Evolutionary conservation across 441 rosid species (phyloP), one percentile per base, ranked within the genome.

Genomic region (Populus tomentosa): DNA sequence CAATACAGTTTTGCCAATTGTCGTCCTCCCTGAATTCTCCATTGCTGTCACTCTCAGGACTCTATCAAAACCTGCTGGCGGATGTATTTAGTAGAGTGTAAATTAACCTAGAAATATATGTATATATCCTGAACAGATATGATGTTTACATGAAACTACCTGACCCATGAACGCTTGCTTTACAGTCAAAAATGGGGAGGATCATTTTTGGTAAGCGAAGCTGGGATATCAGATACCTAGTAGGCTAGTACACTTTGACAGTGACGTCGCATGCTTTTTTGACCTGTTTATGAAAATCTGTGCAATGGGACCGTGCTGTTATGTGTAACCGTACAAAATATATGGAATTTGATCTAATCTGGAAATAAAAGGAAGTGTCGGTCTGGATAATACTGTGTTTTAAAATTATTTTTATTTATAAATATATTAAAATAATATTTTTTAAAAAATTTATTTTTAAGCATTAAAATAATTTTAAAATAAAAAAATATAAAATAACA

Each of bases 161-260:
- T 18, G 61, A 5, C 0, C 50, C 61, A 14, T 53, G n/a, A 16
- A 18, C n/a, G 21, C 26, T 73, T 61, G 63, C 62, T 76, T 76
- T 78, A 35, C 4, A 53, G 76, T 67, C 24, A 71, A 71, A 77
- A 61, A 46, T 10, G 6, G 18, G 28, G 24, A 56, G 2, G 32
- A 24, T 36, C 16, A 18, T 56, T 67, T 72, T 53, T 35, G 80
- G 72, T 4, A 78, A 53, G 62, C 7, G 20, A 72, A 78, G 80
- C 18, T 78, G 80, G 77, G 68, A 23, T 11, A 28, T 70, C 70
- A 73, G 69, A 50, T 23, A 28, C 74, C 53, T 13, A 0, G 56
- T 46, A 42, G 50, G 42, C 1, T 38, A 20, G 59, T 64, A 42
- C 42, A 75, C 46, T 66, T 75, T 66, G 65, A 38, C 46, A 30